phyloP scores from a whole-genome alignment of 73 alveolate genomes.

The Paramecium sonneborni region DNA sequence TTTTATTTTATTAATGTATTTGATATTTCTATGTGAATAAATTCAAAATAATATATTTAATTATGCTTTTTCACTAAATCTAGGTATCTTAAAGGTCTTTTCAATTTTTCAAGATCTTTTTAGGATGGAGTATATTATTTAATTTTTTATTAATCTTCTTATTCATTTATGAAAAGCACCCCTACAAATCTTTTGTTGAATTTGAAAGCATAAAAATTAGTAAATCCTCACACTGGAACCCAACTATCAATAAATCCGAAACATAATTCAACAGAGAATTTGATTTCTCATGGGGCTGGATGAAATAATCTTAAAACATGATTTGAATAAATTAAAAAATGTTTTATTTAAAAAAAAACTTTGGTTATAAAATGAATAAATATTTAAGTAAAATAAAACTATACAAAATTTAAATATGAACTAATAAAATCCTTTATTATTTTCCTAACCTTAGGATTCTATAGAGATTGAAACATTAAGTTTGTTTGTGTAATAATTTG shows the following conservation, averaged over 20 bases:
- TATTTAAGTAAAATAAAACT: no score
- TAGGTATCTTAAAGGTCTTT: slow-evolving; percentile 26
- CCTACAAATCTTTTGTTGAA: not conserved
- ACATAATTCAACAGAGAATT: not conserved
- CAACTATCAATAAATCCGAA: not conserved
- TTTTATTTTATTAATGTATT: not conserved
- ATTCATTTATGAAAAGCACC: not conserved
- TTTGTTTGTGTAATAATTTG: not conserved
- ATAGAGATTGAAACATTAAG: not conserved
- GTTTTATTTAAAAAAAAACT: no score
- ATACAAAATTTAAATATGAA: no score
- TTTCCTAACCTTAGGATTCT: not conserved
- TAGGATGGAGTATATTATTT: not conserved
- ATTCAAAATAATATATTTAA: not conserved
- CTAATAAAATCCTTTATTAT: not conserved
- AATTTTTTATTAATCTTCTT: not conserved
- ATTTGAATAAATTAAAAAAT: not conserved
- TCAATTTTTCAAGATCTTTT: slow-evolving; percentile 1
- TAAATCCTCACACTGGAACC: slow-evolving; percentile 4
- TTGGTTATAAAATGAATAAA: no score
- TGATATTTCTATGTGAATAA: not conserved
- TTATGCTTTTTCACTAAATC: not conserved
- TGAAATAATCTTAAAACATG: not conserved
- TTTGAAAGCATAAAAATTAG: not conserved
- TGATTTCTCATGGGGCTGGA: not conserved